Percentiles rank a stretch among this genome's conserved stretches.
Evolutionary conservation across 768 basidiomycete species (phyloP).

Genomic region (Leccinum aurantiacum): DNA sequence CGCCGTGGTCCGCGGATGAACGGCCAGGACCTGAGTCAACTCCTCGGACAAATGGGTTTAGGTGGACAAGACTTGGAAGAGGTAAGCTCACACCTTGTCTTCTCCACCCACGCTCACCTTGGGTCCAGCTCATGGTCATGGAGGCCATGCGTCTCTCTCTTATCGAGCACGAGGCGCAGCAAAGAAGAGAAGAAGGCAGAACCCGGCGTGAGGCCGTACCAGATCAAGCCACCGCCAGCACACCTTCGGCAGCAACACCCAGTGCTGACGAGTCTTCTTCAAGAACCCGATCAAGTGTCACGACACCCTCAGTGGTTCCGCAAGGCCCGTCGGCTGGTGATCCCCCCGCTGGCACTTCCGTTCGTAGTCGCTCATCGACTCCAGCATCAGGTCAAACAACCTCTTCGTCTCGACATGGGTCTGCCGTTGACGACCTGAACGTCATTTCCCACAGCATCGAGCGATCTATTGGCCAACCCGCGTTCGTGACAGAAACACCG

Average conservation of each 20-base stretch:
- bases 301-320: conserved; percentile 4
- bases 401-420: conserved; percentile 28
- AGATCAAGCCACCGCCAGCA: conserved; percentile 36
- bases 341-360: conserved; percentile 9
- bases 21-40: conserved; percentile 62
- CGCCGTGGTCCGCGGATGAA: conserved; percentile 55
- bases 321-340: conserved; percentile 16
- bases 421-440: conserved; percentile 29
- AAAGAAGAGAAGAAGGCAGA: conserved; percentile 73
- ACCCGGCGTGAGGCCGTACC: conserved; percentile 48
- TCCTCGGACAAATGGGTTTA: conserved; percentile 60
- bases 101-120: conserved; percentile 14
- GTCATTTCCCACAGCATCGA: conserved; percentile 29
- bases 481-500: conserved; percentile 17
- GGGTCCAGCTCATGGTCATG: conserved; percentile 88
- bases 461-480: conserved; percentile 19
- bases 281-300: conserved; percentile 5
- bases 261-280: conserved; percentile 7
- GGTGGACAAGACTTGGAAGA: conserved; percentile 92
- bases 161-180: conserved; percentile 92
- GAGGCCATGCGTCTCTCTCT: conserved; percentile 97
- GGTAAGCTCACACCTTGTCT: conserved; percentile 42
- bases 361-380: conserved; percentile 29
- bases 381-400: conserved; percentile 38
- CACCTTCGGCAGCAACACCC: conserved; percentile 8